Base-by-base conservation (phyloP, 2,329 filamentous ascomycete species). In the Clonostachys sp. region DNA sequence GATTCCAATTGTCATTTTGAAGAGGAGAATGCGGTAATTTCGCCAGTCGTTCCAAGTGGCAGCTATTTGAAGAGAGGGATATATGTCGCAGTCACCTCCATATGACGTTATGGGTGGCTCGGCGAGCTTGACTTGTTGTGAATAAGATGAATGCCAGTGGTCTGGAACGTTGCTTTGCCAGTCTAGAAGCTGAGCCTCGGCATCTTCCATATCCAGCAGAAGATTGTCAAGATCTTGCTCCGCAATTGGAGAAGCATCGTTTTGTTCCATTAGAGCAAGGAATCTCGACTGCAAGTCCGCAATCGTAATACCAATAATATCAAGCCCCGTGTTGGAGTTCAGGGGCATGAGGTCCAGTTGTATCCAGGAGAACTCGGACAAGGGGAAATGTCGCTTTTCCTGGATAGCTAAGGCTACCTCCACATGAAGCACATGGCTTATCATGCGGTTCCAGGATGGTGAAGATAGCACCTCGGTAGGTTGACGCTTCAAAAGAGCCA, bases 41-140 rank as follows among this genome's bases (percentile, higher is more conserved):
- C 51, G 49, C 51, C 52, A 54, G 36, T 49, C 46, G 44, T 54
- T 54, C 52, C 52, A 54, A 42, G 50, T 50, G 34, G 46, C 52
- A 36, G 52, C 52, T 44, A 54, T 54, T 46, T 54, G 52, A 43
- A 50, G 46, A 33, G 48, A 49, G 14, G 50, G 48, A 42, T 52
- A 54, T 44, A 54, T 48, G 48, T 54, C 50, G 48, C 50, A 54
- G 44, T 43, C 38, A n/a, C 49, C 41, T 10, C 47, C 42, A 44
- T 51, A 51, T 3, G 44, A 42, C 34, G 48, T 38, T 42, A 35
- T n/a, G 39, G 40, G 41, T 38, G 35, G 47, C 41, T 42, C 46
- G 6, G 42, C 42, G 24, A 30, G 24, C 24, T 30, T 30, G 24
- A 30, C 24, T 10, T 30, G 24, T 10, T 30, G 3, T 30, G 24